A percentile compares a stretch with the other conserved stretches of the same genome.
Evolutionary conservation across 495 filamentous ascomycete genomes (phyloP).

Genomic region (Choiromyces venosus): DNA sequence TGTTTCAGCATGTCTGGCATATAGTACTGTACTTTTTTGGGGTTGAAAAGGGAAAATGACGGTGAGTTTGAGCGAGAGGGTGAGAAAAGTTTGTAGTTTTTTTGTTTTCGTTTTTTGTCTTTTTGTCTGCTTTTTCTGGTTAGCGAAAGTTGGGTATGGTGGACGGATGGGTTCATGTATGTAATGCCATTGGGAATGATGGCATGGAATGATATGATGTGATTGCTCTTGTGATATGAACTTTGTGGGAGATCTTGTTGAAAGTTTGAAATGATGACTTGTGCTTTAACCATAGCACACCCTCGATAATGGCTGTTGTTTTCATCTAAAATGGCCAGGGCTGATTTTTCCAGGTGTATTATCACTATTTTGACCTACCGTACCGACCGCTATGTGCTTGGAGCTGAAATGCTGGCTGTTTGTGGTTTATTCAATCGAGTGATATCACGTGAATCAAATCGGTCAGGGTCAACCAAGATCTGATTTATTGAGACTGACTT

Average conservation of each 20-base stretch:
- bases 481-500: not conserved
- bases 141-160: not conserved
- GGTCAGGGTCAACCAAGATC: not conserved
- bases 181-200: not conserved
- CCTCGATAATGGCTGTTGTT: not conserved
- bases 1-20: not conserved
- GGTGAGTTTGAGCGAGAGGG: not conserved
- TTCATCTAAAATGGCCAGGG: not conserved
- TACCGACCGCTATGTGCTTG: not conserved
- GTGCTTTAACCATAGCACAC: too few species aligned
- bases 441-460: not conserved
- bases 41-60: not conserved
- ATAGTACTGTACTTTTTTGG: not conserved
- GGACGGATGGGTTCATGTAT: not conserved
- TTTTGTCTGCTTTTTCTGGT: not conserved
- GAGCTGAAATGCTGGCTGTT: not conserved
- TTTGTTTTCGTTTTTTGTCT: not conserved
- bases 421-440: not conserved
- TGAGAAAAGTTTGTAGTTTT: not conserved
- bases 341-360: not conserved
- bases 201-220: not conserved
- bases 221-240: not conserved
- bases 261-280: not conserved
- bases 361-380: not conserved
- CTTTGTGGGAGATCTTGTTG: not conserved